Percentiles rank a stretch among this genome's conserved stretches.
phyloP scores from a whole-genome alignment of 768 basidiomycete genomes.

The Sporobolomyces pararoseus region DNA sequence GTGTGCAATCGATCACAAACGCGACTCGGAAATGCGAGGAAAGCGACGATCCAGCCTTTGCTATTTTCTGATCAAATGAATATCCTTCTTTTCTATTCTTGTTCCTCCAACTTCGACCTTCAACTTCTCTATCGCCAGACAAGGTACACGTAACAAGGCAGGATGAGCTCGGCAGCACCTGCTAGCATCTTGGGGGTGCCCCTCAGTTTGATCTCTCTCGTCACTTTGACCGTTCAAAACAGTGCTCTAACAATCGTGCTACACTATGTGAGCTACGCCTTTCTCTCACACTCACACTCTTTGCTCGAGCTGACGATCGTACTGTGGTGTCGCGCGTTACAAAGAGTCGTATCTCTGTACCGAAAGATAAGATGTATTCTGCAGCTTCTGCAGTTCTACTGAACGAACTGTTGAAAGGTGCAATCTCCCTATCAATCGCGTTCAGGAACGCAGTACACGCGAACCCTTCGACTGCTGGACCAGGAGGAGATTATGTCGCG shows the following conservation, averaged over 20 bases:
- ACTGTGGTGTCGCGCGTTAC: background rate
- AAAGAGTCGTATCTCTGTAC: conserved; percentile 37
- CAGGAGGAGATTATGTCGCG: conserved; percentile 12
- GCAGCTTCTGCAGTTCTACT: conserved; percentile 91
- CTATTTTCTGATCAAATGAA: too few relatives aligned
- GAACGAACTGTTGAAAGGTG: conserved; percentile 88
- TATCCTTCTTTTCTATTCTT: background rate
- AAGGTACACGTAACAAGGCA: conserved; percentile 40
- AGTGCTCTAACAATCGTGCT: conserved; percentile 85
- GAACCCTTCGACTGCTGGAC: background rate
- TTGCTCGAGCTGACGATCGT: background rate
- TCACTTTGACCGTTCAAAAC: conserved; percentile 95
- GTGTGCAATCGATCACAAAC: too few relatives aligned
- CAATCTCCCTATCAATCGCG: conserved; percentile 80
- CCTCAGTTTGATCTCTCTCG: conserved; percentile 87
- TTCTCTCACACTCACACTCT: background rate
- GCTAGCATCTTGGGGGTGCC: conserved; percentile 41
- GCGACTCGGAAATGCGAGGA: too few relatives aligned
- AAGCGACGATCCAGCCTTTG: too few relatives aligned
- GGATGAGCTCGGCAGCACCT: background rate
- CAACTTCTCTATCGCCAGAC: background rate
- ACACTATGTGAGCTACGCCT: conserved; percentile 85
- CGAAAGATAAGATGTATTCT: conserved; percentile 58
- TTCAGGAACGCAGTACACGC: conserved; percentile 38
- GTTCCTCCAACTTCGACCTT: background rate